Conservation (phyloP, 73 alveolate genomes). For the Symbiodinium pilosum region DNA sequence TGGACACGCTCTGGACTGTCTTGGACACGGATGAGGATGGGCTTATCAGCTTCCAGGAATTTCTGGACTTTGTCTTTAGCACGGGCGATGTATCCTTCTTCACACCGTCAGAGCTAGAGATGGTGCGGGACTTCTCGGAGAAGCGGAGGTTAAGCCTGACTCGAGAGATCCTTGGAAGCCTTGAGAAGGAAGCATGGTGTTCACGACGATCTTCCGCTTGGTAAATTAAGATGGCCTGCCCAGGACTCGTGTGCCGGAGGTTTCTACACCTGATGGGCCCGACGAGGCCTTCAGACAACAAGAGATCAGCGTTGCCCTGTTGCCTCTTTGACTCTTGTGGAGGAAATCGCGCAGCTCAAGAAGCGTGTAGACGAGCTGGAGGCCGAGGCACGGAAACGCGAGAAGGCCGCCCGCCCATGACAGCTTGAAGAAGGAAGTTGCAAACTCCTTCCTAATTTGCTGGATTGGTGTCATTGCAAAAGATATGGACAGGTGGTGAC, state of each 20-base stretch:
- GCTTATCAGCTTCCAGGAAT: constrained; percentile 69
- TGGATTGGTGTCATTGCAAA: too few relatives aligned
- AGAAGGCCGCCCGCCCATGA: background rate
- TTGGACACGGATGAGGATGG: constrained; percentile 82
- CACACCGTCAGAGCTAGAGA: constrained; percentile 40
- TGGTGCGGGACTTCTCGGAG: constrained; percentile 40
- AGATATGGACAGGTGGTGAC: background rate
- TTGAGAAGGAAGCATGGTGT: too few relatives aligned
- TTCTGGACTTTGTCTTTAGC: constrained; percentile 73
- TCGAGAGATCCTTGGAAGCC: background rate
- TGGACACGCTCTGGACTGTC: constrained; percentile 67
- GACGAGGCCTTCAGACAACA: too few relatives aligned
- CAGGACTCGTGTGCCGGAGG: background rate
- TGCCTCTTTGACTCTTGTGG: background rate
- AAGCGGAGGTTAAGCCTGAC: background rate
- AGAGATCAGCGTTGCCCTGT: too few relatives aligned
- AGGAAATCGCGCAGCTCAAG: background rate
- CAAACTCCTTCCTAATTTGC: too few relatives aligned
- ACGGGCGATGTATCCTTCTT: constrained; percentile 73
- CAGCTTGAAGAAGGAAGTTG: too few relatives aligned
- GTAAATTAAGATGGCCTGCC: background rate
- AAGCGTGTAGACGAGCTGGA: constrained; percentile 30
- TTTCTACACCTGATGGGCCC: too few relatives aligned
- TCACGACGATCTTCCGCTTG: too few relatives aligned
- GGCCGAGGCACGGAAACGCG: constrained; percentile 16